Percentiles rank a stretch among this genome's conserved stretches.
Evolutionary conservation across 2,329 filamentous ascomycete genomes (phyloP).

Genomic region (Alternaria sp.): DNA sequence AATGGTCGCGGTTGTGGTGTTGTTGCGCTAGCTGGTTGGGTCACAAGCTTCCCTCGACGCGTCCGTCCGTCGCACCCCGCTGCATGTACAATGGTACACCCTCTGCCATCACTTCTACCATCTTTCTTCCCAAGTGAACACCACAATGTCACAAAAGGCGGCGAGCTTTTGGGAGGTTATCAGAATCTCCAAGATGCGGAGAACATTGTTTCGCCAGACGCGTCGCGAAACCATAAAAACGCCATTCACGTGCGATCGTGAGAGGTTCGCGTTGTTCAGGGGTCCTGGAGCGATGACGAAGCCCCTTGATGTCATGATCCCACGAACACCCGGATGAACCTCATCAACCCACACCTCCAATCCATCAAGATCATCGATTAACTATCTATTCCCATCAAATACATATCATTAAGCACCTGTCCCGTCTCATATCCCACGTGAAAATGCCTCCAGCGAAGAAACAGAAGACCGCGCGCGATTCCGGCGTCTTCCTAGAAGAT

Average conservation of each 20-base stretch:
- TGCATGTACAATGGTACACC: too few species aligned
- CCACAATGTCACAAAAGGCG: background rate
- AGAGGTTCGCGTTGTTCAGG: constrained; percentile 11
- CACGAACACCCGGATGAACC: background rate
- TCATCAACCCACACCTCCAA: background rate
- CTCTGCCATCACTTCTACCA: background rate
- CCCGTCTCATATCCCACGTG: background rate
- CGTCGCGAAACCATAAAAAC: background rate
- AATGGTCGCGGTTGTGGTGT: background rate
- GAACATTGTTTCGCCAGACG: background rate
- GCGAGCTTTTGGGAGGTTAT: background rate
- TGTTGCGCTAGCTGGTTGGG: background rate
- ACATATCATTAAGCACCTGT: background rate
- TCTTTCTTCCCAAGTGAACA: background rate
- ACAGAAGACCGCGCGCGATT: constrained; percentile 10
- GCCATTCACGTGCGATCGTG: constrained; percentile 9
- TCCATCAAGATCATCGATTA: background rate
- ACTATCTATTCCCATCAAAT: background rate
- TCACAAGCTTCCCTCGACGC: background rate
- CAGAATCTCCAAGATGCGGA: background rate
- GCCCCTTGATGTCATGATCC: constrained; percentile 13
- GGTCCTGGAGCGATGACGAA: constrained; percentile 9
- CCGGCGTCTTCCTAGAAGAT: constrained; percentile 4
- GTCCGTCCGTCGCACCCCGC: background rate
- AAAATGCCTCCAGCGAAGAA: constrained; percentile 20